Base-by-base conservation (phyloP, 352 stramenopile species). In the Nothophytophthora sp. region DNA sequence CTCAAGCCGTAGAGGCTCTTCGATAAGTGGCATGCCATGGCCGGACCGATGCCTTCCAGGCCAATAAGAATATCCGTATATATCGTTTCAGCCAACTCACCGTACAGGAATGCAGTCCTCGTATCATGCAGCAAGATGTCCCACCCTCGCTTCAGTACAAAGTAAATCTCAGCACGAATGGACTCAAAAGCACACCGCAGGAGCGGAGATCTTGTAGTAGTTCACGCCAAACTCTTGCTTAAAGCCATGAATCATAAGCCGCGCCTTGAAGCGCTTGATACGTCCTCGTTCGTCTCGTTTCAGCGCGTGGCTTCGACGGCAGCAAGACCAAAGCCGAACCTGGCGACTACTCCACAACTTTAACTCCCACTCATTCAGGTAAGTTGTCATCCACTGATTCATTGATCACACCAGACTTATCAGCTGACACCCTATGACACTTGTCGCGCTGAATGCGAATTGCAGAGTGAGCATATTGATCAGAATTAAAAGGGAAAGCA, bases 1-100 rank as follows among this genome's bases (percentile, higher is more conserved):
- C 47, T 50, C 0, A 65, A 34, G 2, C 44, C 33, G 36, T 65
- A 65, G 25, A 56, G 15, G 16, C 42, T 56, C 20, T 44, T 50
- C 20, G 47, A 13, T 3, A 60, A 25, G 8, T n/a, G 20, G 29
- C 46, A 51, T 2, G 56, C 25, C 12, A 40, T 15, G 2, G 3
- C 19, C 7, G 33, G 25, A 30, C 30, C 32, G 28, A 46, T 38
- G 6, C 15, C 19, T 29, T 53, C 34, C 3, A 55, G 56, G 0
- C 25, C 44, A 32, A 18, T 45, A 1, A 33, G 45, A 5, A 60
- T 42, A 20, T 65, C 57, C 39, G 56, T 66, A 32, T 33, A 55
- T 1, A 60, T 60, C 7, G 15, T 5, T 36, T 52, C 47, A 15
- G 36, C 16, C 4, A 57, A 25, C 18, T 43, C 13, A 4, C 34